Conservation (phyloP, 2,329 filamentous ascomycete genomes). For the Fusarium falciforme region DNA sequence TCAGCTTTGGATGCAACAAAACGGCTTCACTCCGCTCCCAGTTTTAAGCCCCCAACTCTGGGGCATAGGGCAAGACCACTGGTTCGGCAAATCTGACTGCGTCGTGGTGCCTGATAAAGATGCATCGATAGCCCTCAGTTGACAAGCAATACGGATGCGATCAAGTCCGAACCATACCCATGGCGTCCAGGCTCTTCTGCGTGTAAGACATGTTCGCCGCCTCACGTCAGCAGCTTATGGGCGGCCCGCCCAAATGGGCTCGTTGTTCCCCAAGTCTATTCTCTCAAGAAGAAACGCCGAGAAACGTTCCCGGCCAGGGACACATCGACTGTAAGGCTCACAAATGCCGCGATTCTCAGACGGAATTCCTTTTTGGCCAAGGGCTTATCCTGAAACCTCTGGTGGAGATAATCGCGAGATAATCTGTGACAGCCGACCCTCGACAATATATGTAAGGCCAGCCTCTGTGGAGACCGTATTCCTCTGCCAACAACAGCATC, state of each 20-base stretch:
- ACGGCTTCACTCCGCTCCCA: conserved; percentile 5
- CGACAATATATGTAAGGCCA: not conserved
- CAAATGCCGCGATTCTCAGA: not conserved
- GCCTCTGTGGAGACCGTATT: not conserved
- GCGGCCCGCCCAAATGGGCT: not conserved
- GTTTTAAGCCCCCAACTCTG: not conserved
- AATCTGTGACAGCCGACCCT: not conserved
- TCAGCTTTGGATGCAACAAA: not conserved
- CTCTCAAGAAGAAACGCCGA: not conserved
- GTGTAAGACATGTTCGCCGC: not conserved
- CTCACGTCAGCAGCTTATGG: conserved; percentile 34
- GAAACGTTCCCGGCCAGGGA: not conserved
- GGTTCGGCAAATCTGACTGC: conserved; percentile 9
- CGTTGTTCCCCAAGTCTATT: not conserved
- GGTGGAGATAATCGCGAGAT: not conserved
- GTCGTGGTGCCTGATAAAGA: not conserved
- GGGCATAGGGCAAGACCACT: not conserved
- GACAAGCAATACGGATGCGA: conserved; percentile 3
- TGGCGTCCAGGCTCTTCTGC: not conserved
- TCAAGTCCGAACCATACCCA: conserved; percentile 8
- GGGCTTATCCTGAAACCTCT: not conserved
- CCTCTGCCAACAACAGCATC: conserved; percentile 1
- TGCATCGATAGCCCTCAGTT: not conserved
- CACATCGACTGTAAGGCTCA: not conserved
- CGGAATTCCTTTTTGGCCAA: not conserved